Evolutionary conservation across 148 eudicot species (phyloP).

Genomic region (Heliosperma pusillum): DNA sequence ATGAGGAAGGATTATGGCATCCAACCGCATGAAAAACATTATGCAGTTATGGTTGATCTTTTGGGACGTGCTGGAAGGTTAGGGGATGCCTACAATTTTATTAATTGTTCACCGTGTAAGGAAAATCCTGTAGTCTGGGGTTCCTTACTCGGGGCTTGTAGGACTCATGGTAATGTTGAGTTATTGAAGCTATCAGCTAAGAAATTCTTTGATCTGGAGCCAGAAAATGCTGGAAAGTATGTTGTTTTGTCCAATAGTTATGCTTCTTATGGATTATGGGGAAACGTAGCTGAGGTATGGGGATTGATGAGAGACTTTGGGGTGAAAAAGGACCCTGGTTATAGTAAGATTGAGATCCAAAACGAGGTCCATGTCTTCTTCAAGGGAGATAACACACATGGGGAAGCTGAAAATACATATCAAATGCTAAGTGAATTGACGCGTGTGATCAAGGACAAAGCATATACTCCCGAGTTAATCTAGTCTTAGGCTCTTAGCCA

Average conservation of each 20-base stretch:
- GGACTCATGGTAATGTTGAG: slow-evolving; percentile 66
- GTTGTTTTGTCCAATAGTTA: slow-evolving; percentile 64
- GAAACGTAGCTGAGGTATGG: slow-evolving; percentile 61
- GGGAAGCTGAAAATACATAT: slow-evolving; percentile 39
- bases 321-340: slow-evolving; percentile 72
- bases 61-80: slow-evolving; percentile 83
- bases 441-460: slow-evolving; percentile 41
- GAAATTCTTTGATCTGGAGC: slow-evolving; percentile 59
- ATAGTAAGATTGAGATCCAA: slow-evolving; percentile 79
- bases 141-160: slow-evolving; percentile 77
- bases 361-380: slow-evolving; percentile 55
- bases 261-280: slow-evolving; percentile 60
- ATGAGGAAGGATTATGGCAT: slow-evolving; percentile 68
- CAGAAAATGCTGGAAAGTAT: slow-evolving; percentile 71
- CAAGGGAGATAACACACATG: slow-evolving; percentile 63
- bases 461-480: slow-evolving; percentile 30
- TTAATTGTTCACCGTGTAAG: slow-evolving; percentile 48
- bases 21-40: slow-evolving; percentile 65
- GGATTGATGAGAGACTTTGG: slow-evolving; percentile 61
- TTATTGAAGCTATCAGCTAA: slow-evolving; percentile 54
- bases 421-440: slow-evolving; percentile 51
- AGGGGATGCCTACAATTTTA: slow-evolving; percentile 66
- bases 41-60: slow-evolving; percentile 76
- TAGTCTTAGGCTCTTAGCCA: slow-evolving; percentile 18
- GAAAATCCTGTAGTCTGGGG: slow-evolving; percentile 75